These are phyloP conservation scores for Scheffersomyces segobiensis DNA, from an alignment of 1,139 yeast genomes.

Conservation along the genomic window DNA sequence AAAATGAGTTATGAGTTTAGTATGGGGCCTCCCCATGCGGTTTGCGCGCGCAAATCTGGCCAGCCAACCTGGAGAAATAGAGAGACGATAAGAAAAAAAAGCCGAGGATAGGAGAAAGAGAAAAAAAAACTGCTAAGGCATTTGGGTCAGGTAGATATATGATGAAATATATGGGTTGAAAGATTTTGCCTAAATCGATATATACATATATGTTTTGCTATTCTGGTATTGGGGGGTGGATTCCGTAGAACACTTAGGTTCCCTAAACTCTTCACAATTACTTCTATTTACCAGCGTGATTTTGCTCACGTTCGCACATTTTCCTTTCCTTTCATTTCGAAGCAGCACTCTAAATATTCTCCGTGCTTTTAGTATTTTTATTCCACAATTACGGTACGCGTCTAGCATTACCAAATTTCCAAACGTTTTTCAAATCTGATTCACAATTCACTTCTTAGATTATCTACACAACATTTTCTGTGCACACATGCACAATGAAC, in stretches of 20 bases:
- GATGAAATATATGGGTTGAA: too few species aligned
- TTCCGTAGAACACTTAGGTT: too few species aligned
- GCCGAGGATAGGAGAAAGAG: background rate
- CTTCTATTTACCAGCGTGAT: background rate
- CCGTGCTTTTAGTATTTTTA: background rate
- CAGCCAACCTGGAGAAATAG: background rate
- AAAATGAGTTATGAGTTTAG: background rate
- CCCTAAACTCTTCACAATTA: too few species aligned
- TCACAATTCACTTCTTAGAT: background rate
- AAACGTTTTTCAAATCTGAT: background rate
- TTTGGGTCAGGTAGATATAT: background rate
- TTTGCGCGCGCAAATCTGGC: background rate
- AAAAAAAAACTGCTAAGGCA: too few species aligned
- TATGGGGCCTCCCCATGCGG: background rate
- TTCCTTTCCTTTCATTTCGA: background rate
- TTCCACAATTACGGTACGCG: background rate
- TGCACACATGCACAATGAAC: constrained; percentile 34
- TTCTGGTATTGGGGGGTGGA: too few species aligned
- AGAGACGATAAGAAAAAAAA: background rate
- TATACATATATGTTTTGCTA: too few species aligned
- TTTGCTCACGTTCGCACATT: background rate
- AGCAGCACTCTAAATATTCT: background rate
- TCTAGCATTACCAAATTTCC: background rate
- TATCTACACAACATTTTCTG: background rate
- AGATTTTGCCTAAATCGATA: too few species aligned